phyloP scores from a whole-genome alignment of 78 protist genomes.

The Dictyostelium intermedium region DNA sequence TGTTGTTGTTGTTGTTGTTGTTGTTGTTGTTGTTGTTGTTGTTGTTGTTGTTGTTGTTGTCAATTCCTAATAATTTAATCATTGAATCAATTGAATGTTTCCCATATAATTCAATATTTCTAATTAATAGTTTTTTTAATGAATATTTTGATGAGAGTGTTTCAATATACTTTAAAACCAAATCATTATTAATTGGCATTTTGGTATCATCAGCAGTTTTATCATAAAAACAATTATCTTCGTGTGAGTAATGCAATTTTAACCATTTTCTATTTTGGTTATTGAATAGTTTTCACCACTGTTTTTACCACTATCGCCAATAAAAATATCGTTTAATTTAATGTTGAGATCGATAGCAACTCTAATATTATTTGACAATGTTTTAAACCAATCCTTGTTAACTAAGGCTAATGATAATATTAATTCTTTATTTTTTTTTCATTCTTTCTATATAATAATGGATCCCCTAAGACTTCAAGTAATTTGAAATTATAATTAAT shows the following conservation, averaged over 20 bases:
- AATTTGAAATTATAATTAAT: no score
- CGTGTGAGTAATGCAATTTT: neutral
- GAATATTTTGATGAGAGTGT: neutral
- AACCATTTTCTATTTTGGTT: neutral
- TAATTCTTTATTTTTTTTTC: neutral
- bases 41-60: no score
- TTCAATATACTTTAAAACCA: no score
- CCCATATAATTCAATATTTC: neutral
- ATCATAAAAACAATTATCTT: neutral
- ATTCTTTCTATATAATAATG: neutral
- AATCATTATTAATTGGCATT: no score
- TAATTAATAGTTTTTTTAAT: neutral
- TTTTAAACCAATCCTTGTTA: neutral
- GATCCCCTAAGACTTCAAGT: neutral
- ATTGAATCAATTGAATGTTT: neutral
- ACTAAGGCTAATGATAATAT: neutral
- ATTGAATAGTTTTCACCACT: neutral
- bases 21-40: no score
- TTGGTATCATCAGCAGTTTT: neutral
- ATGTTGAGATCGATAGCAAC: neutral
- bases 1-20: no score
- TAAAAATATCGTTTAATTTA: no score
- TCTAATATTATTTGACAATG: neutral
- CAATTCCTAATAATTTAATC: no score
- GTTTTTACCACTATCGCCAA: no score